Base-by-base conservation (phyloP, 2,329 filamentous ascomycete genomes). In the Xylaria sp. region DNA sequence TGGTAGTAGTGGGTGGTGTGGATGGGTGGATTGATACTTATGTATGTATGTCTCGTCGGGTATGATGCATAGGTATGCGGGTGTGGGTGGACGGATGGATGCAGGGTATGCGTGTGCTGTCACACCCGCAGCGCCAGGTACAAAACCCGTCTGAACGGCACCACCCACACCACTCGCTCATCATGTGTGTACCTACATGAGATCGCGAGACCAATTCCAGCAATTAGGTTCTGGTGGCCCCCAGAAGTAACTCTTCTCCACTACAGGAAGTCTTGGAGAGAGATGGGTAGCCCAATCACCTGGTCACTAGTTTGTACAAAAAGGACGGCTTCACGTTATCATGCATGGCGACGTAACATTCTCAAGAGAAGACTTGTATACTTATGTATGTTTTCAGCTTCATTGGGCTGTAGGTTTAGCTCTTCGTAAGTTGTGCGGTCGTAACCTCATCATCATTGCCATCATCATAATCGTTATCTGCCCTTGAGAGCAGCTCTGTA, bases 401-500 rank as follows among this genome's bases (percentile, higher is more conserved):
- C 59, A 62, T 59, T 48, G 58, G 42, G 48, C 67, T 69, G 54
- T 69, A 69, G 38, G 26, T 65, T 63, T 67, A 65, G 63, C 36
- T 70, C 65, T 68, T 77, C 74, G 67, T 74, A 68, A 73, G 54
- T 66, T 69, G 72, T 69, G 63, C 75, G 62, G 67, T 76, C 71
- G 71, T 75, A 69, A 70, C 15, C 46, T 77, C 75, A 67, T 77
- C 66, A 76, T 77, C 66, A 70, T 76, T 59, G 68, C 75, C 70
- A 69, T 75, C 68, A 69, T 71, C 57, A 69, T 65, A 57, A 33
- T 73, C 75, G 65, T 77, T 69, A 77, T 76, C 73, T 75, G 66
- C 69, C 72, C 74, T 66, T 71, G 70, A 74, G 74, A 72, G 73
- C 74, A 74, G 74, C 57, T 66, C 72, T 72, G 74, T 76, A 73